Evolutionary conservation across 371 early-diverging fungal genomes (phyloP).

Genomic region (Nematocida parisii): DNA sequence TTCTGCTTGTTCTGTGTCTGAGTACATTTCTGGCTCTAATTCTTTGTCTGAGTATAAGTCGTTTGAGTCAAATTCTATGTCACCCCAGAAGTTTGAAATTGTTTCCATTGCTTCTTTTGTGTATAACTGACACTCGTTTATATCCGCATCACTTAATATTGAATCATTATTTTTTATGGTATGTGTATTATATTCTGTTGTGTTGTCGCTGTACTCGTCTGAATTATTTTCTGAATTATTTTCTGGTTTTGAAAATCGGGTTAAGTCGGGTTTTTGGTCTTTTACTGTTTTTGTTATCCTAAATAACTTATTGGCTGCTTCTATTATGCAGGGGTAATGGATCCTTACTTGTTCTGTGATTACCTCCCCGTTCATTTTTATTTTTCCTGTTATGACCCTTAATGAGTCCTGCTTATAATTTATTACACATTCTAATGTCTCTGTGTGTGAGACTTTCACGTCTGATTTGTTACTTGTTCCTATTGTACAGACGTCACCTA

Average conservation of each 20-base stretch:
- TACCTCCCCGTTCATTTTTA: conserved; percentile 17
- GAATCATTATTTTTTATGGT: too few relatives aligned
- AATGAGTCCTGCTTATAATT: conserved; percentile 28
- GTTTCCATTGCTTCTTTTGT: neutral
- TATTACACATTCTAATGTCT: neutral
- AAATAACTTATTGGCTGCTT: conserved; percentile 8
- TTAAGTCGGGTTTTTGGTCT: neutral
- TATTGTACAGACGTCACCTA: conserved; percentile 24
- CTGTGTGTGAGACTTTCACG: conserved; percentile 12
- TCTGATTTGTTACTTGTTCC: conserved; percentile 1
- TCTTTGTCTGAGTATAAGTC: neutral
- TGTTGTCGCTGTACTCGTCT: too few relatives aligned
- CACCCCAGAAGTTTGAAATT: neutral
- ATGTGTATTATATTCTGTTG: too few relatives aligned
- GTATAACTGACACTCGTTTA: too few relatives aligned
- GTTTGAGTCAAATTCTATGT: neutral
- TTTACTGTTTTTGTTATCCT: conserved; percentile 13
- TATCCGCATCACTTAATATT: too few relatives aligned
- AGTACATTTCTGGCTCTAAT: conserved; percentile 8
- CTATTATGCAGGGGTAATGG: conserved; percentile 35
- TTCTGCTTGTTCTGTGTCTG: neutral
- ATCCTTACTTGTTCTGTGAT: neutral
- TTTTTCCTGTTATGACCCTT: neutral
- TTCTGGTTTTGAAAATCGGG: too few relatives aligned
- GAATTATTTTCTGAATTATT: too few relatives aligned